Base-by-base conservation (phyloP, 768 basidiomycete genomes). In the Collybia mongolica region DNA sequence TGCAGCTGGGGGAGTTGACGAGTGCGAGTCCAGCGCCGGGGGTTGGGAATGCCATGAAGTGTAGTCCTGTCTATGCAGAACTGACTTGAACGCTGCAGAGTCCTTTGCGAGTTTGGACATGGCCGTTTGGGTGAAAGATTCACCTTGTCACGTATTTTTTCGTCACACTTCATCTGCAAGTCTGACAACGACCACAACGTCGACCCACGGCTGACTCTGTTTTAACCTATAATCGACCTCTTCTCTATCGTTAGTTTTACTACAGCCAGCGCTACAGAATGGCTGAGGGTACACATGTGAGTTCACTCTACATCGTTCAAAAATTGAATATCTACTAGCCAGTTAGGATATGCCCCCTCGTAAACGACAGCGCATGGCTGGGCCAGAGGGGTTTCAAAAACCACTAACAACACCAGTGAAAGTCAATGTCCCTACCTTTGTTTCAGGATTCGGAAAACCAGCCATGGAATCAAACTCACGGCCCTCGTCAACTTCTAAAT, bases 41-140 rank as follows among this genome's bases (percentile, higher is more conserved):
- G 81, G 79, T 49, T 85, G 80, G 0, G 85, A 84, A 58, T 90
- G 88, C 88, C 88, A 90, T 54, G 89, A 88, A 0, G 79, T 68
- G 52, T 78, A 86, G 61, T 89, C 82, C 64, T 86, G 85, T 48
- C 83, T 69, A 12, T 83, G 75, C 22, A 90, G 68, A 9, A 76
- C 71, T 8, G 72, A 74, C 63, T 87, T 88, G 76, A 90, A 90
- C 35, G 82, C 72, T 48, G 87, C 83, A 42, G 80, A 74, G 54
- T 90, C 89, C 66, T 82, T 75, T n/a, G 79, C 77, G 35, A 90
- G 79, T 52, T 74, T 75, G 20, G 86, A 82, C 87, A 88, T 89
- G 67, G 65, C 51, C 39, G 56, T 11, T 24, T 38, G n/a, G 36
- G 14, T 38, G 51, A 57, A 28, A 42, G 24, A 28, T 36, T 28